Evolutionary conservation across 2,329 filamentous ascomycete genomes (phyloP), one percentile per base, ranked within the genome.

Genomic region (Pseudocercospora ulei): DNA sequence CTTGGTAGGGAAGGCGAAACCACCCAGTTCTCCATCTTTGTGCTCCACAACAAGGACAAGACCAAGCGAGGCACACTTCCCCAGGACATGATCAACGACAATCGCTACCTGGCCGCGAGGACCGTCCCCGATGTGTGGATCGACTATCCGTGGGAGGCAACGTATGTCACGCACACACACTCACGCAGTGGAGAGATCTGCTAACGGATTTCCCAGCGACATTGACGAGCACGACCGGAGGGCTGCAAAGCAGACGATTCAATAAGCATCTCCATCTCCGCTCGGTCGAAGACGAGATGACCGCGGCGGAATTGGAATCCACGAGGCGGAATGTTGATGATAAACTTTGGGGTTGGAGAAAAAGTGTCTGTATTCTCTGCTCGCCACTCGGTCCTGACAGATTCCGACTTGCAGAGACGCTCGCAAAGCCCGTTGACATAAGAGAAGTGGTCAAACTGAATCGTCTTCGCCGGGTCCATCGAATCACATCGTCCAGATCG

Each of bases 11-110:
- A 73, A 45, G 70, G 66, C 43, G 75, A 80, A 65, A 79, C 79
- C 71, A 95, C 90, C 0, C 76, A 83, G 55, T 96, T 98, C 59
- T 81, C 76, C 61, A 82, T 98, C 58, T 98, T 98, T 63, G 90
- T 98, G 41, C 72, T 98, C 57, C 90, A 98, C 66, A 98, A 98
- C 73, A 98, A 98, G 76, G 77, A 95, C 65, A 96, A 98, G 75
- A 50, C 68, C 39, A 98, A 98, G 78, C 94, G 95, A 73, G 90
- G 90, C 38, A 66, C 66, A 12, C 71, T 98, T 40, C 87, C 90
- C 7, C 57, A 75, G 12, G 78, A 85, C 23, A 85, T 96, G 74
- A 70, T 88, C 49, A 65, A 71, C 25, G 65, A 77, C 39, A 73
- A 74, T 41, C 72, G 80, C 55, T 98, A 98, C 66, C 65, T 82